Conservation (phyloP, 225 moss, liverwort and hornwort genomes). For the Ulota crispa region DNA sequence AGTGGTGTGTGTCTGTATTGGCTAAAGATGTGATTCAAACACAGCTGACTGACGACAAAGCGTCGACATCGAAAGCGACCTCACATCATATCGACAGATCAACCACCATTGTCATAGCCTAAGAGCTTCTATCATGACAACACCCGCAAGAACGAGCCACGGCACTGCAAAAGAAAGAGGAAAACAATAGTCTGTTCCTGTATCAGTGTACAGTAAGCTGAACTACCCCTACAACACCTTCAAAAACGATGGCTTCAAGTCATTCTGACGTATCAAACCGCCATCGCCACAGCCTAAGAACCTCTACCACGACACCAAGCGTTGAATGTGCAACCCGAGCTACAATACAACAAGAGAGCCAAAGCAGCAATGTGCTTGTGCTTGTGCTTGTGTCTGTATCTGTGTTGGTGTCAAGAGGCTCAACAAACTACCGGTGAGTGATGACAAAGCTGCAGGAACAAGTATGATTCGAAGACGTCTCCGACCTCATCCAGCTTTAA, state of each 20-base stretch:
- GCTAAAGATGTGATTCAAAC: background rate
- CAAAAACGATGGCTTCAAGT: background rate
- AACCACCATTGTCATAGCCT: background rate
- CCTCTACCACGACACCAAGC: background rate
- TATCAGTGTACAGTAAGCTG: background rate
- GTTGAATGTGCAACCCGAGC: no score
- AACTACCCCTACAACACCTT: no score
- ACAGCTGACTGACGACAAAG: background rate
- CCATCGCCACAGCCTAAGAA: background rate
- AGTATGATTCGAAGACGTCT: background rate
- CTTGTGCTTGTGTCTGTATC: background rate
- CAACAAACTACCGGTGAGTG: background rate
- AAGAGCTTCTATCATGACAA: background rate
- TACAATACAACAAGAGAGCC: background rate
- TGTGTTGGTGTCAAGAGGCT: background rate
- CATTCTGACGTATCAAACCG: background rate
- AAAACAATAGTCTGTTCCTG: background rate
- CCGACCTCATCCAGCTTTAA: background rate
- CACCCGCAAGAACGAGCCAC: background rate
- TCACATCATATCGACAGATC: background rate
- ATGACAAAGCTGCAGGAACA: background rate
- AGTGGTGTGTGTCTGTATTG: background rate
- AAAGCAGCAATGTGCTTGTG: background rate
- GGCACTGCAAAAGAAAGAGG: background rate
- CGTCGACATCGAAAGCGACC: background rate